These are phyloP conservation scores for Dimargaris xerosporica DNA, from an alignment of 192 early-diverging fungal species.

Conservation along the genomic window DNA sequence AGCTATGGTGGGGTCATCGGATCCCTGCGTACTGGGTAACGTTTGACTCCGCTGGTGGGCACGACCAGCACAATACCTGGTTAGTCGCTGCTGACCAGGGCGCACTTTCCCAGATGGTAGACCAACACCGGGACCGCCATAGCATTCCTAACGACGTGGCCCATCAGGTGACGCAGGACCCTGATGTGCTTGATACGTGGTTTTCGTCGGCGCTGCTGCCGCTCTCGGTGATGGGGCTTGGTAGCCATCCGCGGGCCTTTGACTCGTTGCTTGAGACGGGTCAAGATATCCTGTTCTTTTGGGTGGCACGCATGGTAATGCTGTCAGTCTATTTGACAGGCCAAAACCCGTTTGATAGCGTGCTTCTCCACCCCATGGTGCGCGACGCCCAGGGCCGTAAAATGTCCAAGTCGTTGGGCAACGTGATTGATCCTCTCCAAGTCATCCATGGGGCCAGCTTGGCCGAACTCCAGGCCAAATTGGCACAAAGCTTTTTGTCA, in stretches of 20 bases:
- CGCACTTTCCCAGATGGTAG: slow-evolving; percentile 60
- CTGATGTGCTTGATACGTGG: slow-evolving; percentile 98
- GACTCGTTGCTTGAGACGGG: slow-evolving; percentile 88
- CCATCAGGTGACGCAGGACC: slow-evolving; percentile 82
- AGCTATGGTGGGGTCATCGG: slow-evolving; percentile 99
- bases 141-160: slow-evolving; percentile 54
- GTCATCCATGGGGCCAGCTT: slow-evolving; percentile 89
- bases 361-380: slow-evolving; percentile 96
- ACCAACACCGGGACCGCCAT: slow-evolving; percentile 47
- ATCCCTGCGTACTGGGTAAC: slow-evolving; percentile 90
- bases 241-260: slow-evolving; percentile 70
- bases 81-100: slow-evolving; percentile 70
- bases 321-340: slow-evolving; percentile 73
- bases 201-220: slow-evolving; percentile 98
- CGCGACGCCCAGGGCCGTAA: slow-evolving; percentile 97
- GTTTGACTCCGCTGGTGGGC: slow-evolving; percentile 35
- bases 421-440: slow-evolving; percentile 94
- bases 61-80: slow-evolving; percentile 20
- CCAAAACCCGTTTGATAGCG: slow-evolving; percentile 63
- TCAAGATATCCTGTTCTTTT: slow-evolving; percentile 98
- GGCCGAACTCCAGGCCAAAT: slow-evolving; percentile 54
- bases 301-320: slow-evolving; percentile 99
- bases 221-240: slow-evolving; percentile 94
- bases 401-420: slow-evolving; percentile 94
- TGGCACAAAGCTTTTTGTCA: slow-evolving; percentile 83